Base-by-base conservation (phyloP, 331 rosid species). In the Ulmus americana region DNA sequence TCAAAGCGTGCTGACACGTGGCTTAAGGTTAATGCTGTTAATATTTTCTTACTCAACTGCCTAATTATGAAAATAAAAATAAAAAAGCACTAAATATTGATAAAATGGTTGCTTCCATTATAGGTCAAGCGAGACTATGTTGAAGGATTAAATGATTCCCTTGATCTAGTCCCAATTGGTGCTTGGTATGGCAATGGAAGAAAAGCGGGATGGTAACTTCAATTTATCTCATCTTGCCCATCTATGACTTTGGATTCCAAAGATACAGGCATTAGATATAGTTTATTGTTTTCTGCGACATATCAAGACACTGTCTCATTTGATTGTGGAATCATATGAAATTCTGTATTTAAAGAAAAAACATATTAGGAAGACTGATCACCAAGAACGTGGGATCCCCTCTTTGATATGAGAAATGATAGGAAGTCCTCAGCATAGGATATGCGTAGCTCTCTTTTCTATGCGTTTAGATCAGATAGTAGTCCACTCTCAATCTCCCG, bases 131-230 rank as follows among this genome's bases (percentile, higher is more conserved):
- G 91, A 69, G 96, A 91, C 70, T 91, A 91, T 72, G 83, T 91
- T 54, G 96, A 91, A 62, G 97, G 96, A 41, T 79, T 81, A 52
- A 75, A 79, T 62, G 97, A 91, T 61, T 77, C 91, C 68, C 95
- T 91, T 76, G 97, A 91, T 80, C 81, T 91, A 74, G 96, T 91
- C 44, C 96, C 97, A 18, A 84, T 91, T 55, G 97, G 95, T 70
- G 97, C 95, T 44, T 91, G 97, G 97, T 84, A 91, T 79, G 97
- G 96, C 73, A 91, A 91, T 66, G 96, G 97, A 72, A 91, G 97
- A 82, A 91, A 91, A 73, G 95, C 91, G 40, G 96, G 96, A 82
- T 88, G 96, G 97, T 91, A 81, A 76, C 15, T 50, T 51, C 41
- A 39, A 41, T 65, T 59, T 22, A n/a, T 56, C 43, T 39, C 7